Conservation (phyloP, 1,284 basidiomycete genomes). For the Melampsora larici-populina region DNA sequence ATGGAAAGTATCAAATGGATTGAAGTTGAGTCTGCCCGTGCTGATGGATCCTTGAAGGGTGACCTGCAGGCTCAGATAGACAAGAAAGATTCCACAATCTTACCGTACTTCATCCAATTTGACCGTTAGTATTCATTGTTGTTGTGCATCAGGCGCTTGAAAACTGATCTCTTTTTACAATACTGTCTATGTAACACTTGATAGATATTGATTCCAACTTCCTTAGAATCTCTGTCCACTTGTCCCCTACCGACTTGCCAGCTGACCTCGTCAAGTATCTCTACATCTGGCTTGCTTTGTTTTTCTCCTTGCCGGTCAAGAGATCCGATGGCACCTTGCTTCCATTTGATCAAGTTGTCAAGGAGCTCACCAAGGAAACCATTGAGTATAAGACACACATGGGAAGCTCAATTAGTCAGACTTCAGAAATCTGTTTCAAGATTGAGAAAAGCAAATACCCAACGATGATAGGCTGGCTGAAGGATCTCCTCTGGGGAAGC, state of each 20-base stretch:
- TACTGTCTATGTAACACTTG: background rate
- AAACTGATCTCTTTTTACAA: slow-evolving; percentile 16
- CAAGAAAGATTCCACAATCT: slow-evolving; percentile 62
- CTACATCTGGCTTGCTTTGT: slow-evolving; percentile 75
- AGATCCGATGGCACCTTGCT: slow-evolving; percentile 69
- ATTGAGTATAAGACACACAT: slow-evolving; percentile 77
- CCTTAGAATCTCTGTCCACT: slow-evolving; percentile 67
- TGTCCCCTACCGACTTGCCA: slow-evolving; percentile 57
- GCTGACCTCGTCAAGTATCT: slow-evolving; percentile 59
- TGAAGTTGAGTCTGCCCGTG: slow-evolving; percentile 68
- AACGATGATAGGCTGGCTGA: slow-evolving; percentile 78
- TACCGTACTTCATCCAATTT: slow-evolving; percentile 90
- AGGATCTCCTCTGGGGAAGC: slow-evolving; percentile 78
- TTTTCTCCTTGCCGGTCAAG: slow-evolving; percentile 84
- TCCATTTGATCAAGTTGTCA: slow-evolving; percentile 83
- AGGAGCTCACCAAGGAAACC: slow-evolving; percentile 84
- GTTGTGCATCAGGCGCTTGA: background rate
- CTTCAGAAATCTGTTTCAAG: slow-evolving; percentile 72
- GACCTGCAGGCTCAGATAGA: slow-evolving; percentile 66
- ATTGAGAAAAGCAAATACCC: slow-evolving; percentile 79
- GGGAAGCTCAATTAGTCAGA: slow-evolving; percentile 72
- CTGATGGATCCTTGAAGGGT: slow-evolving; percentile 44
- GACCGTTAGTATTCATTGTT: slow-evolving; percentile 54
- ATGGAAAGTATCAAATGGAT: slow-evolving; percentile 93
- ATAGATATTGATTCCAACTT: slow-evolving; percentile 73